phyloP scores from a whole-genome alignment of 176 grass and related monocot species.

The Bolboschoenus planiculmis region DNA sequence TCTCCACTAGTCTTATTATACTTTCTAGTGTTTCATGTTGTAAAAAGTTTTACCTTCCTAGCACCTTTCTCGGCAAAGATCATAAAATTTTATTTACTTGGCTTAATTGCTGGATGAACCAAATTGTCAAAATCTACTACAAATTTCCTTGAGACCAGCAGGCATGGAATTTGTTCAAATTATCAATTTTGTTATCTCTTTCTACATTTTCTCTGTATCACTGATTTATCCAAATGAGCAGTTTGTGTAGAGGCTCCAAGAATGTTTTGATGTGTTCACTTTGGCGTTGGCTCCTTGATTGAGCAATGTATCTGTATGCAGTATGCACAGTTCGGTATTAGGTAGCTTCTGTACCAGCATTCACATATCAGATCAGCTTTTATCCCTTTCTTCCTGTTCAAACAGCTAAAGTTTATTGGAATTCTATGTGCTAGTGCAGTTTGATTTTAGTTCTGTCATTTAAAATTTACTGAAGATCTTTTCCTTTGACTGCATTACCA shows the following conservation, averaged over 20 bases:
- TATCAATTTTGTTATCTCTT: not conserved
- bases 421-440: not conserved
- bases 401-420: not conserved
- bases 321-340: not conserved
- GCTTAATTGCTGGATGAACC: not conserved
- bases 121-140: not conserved
- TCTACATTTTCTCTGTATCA: not conserved
- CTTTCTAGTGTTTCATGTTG: not conserved
- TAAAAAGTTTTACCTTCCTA: not conserved
- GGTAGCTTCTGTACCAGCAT: not conserved
- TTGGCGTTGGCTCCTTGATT: not conserved
- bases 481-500: not conserved
- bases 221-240: not conserved
- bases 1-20: not conserved
- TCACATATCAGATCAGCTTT: not conserved
- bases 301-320: not conserved
- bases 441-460: not conserved
- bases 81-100: not conserved
- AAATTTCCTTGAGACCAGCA: not conserved
- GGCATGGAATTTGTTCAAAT: not conserved
- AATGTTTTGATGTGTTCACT: no score
- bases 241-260: not conserved
- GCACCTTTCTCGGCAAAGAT: not conserved
- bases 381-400: not conserved
- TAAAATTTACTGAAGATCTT: not conserved